Percentiles rank a stretch among this genome's conserved stretches.
These are phyloP conservation scores for Moniliophthora roreri DNA, from an alignment of 1,284 basidiomycete species.

Conservation along the genomic window DNA sequence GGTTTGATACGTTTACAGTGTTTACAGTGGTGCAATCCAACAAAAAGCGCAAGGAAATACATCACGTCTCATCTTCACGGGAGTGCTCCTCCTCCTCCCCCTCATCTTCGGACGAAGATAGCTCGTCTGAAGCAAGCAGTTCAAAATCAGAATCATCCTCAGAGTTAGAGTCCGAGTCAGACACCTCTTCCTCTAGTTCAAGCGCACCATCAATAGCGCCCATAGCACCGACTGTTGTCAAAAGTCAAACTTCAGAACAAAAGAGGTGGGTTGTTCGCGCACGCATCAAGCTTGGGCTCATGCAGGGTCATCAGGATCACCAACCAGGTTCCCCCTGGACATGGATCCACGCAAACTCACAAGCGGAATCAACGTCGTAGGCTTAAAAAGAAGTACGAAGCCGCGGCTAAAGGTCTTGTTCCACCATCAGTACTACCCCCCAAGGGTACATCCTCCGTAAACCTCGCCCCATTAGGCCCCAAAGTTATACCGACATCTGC, in stretches of 20 bases:
- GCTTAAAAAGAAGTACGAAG: constrained; percentile 37
- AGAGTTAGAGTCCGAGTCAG: not conserved
- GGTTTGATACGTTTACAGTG: no score
- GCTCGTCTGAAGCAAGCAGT: not conserved
- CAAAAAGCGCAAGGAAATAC: not conserved
- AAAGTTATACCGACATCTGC: not conserved
- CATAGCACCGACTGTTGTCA: no score
- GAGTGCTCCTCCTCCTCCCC: not conserved
- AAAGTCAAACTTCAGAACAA: not conserved
- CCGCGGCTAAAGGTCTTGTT: not conserved
- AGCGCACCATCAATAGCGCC: constrained; percentile 4
- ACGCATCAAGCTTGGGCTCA: no score
- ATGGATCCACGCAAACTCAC: constrained; percentile 66
- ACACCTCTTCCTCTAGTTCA: constrained; percentile 8
- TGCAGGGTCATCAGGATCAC: not conserved
- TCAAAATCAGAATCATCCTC: constrained; percentile 6
- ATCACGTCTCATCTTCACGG: not conserved
- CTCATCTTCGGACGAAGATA: constrained; percentile 3
- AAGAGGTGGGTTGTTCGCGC: no score
- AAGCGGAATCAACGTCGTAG: constrained; percentile 67
- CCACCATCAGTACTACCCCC: not conserved
- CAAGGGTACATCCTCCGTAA: constrained; percentile 28
- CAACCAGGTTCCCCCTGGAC: constrained; percentile 52
- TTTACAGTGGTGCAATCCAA: no score
- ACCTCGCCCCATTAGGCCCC: constrained; percentile 34